Conservation (phyloP, 2,329 filamentous ascomycete species). For the Sclerotinia trifoliorum region DNA sequence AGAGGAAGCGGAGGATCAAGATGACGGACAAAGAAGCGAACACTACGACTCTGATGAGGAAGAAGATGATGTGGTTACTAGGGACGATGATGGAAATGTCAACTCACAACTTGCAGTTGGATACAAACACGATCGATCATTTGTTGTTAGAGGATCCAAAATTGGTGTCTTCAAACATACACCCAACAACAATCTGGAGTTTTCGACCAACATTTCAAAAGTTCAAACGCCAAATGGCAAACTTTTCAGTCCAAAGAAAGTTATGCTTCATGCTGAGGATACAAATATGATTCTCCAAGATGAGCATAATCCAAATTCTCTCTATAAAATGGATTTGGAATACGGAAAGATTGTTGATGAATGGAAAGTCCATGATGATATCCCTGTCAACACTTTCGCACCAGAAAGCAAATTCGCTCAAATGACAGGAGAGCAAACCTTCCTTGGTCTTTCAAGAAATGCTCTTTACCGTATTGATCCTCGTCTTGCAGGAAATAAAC, state of each 20-base stretch:
- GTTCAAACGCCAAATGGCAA: conserved; percentile 85
- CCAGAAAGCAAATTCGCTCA: conserved; percentile 98
- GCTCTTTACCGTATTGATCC: conserved; percentile 93
- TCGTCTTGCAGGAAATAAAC: conserved; percentile 83
- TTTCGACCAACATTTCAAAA: conserved; percentile 95
- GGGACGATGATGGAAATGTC: conserved; percentile 73
- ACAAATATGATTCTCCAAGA: conserved; percentile 41
- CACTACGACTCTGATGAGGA: conserved; percentile 76
- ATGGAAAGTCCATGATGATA: conserved; percentile 97
- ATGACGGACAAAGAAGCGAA: conserved; percentile 67
- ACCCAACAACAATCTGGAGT: conserved; percentile 86
- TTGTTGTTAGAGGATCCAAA: conserved; percentile 94
- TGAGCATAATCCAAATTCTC: conserved; percentile 73
- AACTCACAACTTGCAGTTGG: conserved; percentile 95
- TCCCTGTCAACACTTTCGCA: conserved; percentile 85
- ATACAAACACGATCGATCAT: conserved; percentile 95
- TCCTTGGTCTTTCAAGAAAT: conserved; percentile 89
- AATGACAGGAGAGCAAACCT: conserved; percentile 93
- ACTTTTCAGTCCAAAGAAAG: conserved; percentile 82
- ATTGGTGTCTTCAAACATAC: conserved; percentile 99
- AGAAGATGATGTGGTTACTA: conserved; percentile 69
- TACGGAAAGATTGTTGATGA: conserved; percentile 98
- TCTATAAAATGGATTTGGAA: conserved; percentile 97
- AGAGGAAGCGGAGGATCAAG: conserved; percentile 54
- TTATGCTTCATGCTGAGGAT: conserved; percentile 42